A percentile compares a stretch with the other conserved stretches of the same genome.
Conservation (phyloP, 345 rosid genomes). For the Eucalyptus regnans region DNA sequence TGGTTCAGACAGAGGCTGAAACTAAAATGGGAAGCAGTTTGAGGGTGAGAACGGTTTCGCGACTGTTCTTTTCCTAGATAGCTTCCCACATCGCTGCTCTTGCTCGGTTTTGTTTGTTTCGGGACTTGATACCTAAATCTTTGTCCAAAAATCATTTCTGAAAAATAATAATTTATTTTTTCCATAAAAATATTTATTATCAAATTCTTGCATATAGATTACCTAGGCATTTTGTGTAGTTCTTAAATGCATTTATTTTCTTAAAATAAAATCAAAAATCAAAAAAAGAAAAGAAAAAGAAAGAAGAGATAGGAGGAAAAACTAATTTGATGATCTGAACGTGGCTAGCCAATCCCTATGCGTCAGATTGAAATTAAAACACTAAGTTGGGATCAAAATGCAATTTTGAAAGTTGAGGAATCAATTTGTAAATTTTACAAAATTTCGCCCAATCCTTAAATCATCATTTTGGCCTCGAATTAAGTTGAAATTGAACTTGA, state of each 20-base stretch:
- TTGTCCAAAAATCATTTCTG: fast-evolving
- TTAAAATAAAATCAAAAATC: fast-evolving
- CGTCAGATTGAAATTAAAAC: fast-evolving
- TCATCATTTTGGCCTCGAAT: fast-evolving
- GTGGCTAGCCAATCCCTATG: fast-evolving
- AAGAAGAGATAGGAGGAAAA: too few relatives aligned
- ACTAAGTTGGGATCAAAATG: fast-evolving
- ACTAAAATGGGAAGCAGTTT: background rate
- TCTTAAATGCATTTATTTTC: too few relatives aligned
- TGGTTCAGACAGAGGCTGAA: background rate
- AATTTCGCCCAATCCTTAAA: fast-evolving
- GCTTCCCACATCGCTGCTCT: background rate
- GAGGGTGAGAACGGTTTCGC: background rate
- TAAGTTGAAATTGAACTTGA: too few relatives aligned
- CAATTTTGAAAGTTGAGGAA: fast-evolving
- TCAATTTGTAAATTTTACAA: too few relatives aligned
- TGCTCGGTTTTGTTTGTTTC: background rate
- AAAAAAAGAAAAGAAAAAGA: too few relatives aligned
- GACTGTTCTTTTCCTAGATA: background rate
- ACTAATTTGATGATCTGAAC: too few relatives aligned
- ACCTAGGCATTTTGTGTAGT: too few relatives aligned
- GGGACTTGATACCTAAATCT: too few relatives aligned
- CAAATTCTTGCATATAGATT: too few relatives aligned
- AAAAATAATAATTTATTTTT: too few relatives aligned
- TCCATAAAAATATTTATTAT: too few relatives aligned